Conservation (phyloP, 2,329 filamentous ascomycete genomes). For the Fusarium torulosum region DNA sequence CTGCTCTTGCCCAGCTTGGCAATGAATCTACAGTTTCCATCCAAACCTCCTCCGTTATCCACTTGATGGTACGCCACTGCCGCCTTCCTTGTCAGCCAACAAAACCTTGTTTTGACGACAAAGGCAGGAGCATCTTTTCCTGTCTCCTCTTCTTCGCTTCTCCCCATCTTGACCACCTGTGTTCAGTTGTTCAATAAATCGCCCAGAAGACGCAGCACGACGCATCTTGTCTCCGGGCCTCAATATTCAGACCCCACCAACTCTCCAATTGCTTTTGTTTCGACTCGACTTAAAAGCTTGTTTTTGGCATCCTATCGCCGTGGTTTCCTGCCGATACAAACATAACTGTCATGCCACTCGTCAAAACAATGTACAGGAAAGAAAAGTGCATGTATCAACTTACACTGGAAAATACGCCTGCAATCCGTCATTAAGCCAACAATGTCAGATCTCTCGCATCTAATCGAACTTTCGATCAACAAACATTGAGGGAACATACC, state of each 20-base stretch:
- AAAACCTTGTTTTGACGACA: constrained; percentile 46
- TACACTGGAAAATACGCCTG: constrained; percentile 73
- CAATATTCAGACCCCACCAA: not conserved
- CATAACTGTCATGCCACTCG: constrained; percentile 60
- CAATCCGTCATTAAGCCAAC: not conserved
- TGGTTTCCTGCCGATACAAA: constrained; percentile 72
- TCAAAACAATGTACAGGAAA: constrained; percentile 16
- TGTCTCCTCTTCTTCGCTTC: not conserved
- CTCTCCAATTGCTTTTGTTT: not conserved
- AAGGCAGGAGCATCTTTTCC: not conserved
- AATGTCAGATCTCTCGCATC: constrained; percentile 14
- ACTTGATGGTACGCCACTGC: constrained; percentile 39
- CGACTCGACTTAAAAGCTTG: not conserved
- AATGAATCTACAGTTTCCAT: constrained; percentile 18
- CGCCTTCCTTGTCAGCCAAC: constrained; percentile 30
- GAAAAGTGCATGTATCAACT: constrained; percentile 48
- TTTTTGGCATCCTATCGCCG: constrained; percentile 28
- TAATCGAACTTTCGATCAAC: not conserved
- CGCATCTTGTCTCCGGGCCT: not conserved
- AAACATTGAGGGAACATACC: constrained; percentile 54
- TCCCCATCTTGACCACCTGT: not conserved
- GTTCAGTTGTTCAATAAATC: not conserved
- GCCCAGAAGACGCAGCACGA: not conserved
- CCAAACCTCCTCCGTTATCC: constrained; percentile 35
- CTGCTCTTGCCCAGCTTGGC: constrained; percentile 20